phyloP scores from a whole-genome alignment of 108 stramenopile genomes.

The Tribonema minus region DNA sequence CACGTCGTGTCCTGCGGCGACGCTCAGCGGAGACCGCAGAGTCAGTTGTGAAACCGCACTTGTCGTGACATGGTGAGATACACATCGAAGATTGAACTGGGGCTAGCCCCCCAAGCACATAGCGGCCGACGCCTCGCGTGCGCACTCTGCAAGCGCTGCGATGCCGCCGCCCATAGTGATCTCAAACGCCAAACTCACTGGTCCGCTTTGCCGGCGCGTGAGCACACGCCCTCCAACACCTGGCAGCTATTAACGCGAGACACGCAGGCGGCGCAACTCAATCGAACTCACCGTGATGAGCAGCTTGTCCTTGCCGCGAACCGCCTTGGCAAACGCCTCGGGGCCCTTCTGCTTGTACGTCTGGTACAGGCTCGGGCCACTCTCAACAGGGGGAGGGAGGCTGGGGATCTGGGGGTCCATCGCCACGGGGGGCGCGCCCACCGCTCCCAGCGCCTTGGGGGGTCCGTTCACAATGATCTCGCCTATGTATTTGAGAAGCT shows the following conservation, averaged over 20 bases:
- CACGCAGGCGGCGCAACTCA: not conserved
- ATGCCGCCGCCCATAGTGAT: no score
- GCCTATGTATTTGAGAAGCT: slow-evolving; percentile 76
- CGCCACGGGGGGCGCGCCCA: slow-evolving; percentile 64
- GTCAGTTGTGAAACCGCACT: not conserved
- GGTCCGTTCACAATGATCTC: slow-evolving; percentile 88
- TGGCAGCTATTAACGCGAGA: not conserved
- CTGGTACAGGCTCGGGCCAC: not conserved
- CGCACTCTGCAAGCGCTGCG: no score
- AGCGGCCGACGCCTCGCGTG: not conserved
- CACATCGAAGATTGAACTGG: not conserved
- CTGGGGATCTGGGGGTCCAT: slow-evolving; percentile 69
- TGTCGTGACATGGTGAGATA: no score
- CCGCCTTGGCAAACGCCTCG: slow-evolving; percentile 83
- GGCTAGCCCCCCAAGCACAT: not conserved
- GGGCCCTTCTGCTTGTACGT: slow-evolving; percentile 62
- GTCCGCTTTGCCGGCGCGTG: not conserved
- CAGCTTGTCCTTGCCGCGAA: slow-evolving; percentile 71
- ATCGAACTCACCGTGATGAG: slow-evolving; percentile 60
- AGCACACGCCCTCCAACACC: not conserved
- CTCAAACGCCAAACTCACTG: not conserved
- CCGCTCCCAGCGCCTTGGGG: slow-evolving; percentile 76
- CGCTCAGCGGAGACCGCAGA: not conserved
- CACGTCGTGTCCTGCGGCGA: slow-evolving; percentile 76
- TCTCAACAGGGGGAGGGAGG: slow-evolving; percentile 19